Evolutionary conservation across 495 filamentous ascomycete species (phyloP), one percentile per base, ranked within the genome.

Genomic region (Penicillium daleae): DNA sequence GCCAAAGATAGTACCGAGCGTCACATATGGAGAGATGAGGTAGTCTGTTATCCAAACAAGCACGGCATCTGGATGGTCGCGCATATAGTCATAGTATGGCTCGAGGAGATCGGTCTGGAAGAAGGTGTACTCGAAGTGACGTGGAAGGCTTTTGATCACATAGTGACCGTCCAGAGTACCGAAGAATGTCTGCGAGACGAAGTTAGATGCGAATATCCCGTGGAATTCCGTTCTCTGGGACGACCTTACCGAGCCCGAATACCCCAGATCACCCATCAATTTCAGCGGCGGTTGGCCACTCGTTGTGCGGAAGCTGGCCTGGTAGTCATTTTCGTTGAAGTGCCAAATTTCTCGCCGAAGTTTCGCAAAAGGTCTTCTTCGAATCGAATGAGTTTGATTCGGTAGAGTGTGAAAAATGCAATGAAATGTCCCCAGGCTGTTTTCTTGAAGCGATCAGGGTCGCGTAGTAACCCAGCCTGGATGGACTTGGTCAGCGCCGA

Each of bases 11-110:
- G 78, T 78, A 0, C 88, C 88, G 5, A 91, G 56, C 1, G 85
- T 83, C 9, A 65, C 27, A 13, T 80, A 80, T 0, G 83, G 80
- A 0, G 81, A 77, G 27, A 83, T 78, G 8, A 90, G 76, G 42
- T 90, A 84, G 67, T 90, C 86, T 53, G 85, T 90, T 61, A 90
- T 90, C 63, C 86, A 87, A 7, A 90, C 86, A 6, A 90, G 77
- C 0, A 90, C 71, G 19, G 85, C 86, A 4, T 78, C 72, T 0
- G 83, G 81, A 58, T 90, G 76, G 5, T 67, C 61, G 2, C 71
- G 69, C 85, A 90, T 89, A 75, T 89, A 82, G 5, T 83, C 73
- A 48, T 76, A 79, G 61, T 90, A 90, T 2, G 85, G 83, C 2
- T 75, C 66, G 13, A 91, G 71, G 40, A 91, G 76, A 35, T 89